A percentile compares a stretch with the other conserved stretches of the same genome.
Conservation (phyloP, 2,329 filamentous ascomycete genomes). For the Diaporthe destruens region DNA sequence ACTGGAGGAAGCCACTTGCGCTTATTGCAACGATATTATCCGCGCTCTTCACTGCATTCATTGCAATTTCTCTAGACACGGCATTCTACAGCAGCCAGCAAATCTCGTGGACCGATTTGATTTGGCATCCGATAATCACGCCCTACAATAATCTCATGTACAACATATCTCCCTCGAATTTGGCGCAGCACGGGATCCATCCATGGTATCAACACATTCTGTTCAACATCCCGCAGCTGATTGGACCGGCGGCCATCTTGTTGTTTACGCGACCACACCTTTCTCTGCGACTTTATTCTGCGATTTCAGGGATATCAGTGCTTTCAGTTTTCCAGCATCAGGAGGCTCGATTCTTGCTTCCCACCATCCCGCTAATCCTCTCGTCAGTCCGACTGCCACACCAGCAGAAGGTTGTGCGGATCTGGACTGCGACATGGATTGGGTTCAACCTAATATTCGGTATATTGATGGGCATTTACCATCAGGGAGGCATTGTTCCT, state of each 20-base stretch:
- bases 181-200: conserved; percentile 81
- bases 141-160: conserved; percentile 84
- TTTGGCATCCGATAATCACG: conserved; percentile 76
- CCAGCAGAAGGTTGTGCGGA: conserved; percentile 59
- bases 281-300: conserved; percentile 77
- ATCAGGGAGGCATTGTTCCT: conserved; percentile 83
- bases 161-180: conserved; percentile 77
- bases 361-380: conserved; percentile 80
- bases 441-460: conserved; percentile 77
- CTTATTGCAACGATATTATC: conserved; percentile 74
- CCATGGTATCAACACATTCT: conserved; percentile 83
- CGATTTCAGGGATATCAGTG: conserved; percentile 76
- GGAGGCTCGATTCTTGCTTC: conserved; percentile 82
- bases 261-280: conserved; percentile 69
- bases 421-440: conserved; percentile 74
- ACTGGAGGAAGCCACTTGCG: conserved; percentile 74
- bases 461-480: conserved; percentile 82
- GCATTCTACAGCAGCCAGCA: conserved; percentile 79
- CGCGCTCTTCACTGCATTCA: conserved; percentile 73
- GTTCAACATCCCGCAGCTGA: conserved; percentile 77
- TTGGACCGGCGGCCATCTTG: conserved; percentile 76
- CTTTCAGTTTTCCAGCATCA: conserved; percentile 84
- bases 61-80: conserved; percentile 87
- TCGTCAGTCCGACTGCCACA: conserved; percentile 78
- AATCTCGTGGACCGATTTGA: conserved; percentile 74